phyloP scores from a whole-genome alignment of 352 stramenopile species.

The Pythium grandisporangium region DNA sequence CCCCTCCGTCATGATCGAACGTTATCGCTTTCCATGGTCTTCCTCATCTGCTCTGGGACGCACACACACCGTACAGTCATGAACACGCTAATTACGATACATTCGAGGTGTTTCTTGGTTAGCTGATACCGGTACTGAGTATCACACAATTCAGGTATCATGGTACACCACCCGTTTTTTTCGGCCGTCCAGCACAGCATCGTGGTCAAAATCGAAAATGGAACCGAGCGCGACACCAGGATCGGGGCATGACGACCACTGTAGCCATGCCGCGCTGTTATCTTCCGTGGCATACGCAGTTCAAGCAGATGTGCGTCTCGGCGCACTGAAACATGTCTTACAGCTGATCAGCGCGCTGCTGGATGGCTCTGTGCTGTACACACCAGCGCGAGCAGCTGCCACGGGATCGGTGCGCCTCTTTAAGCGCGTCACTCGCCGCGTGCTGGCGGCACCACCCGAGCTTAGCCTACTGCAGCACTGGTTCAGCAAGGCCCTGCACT shows the following conservation, averaged over 20 bases:
- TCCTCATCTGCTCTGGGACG: no score
- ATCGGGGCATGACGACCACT: neutral
- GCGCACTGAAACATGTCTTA: slow-evolving; percentile 5
- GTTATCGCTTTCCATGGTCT: neutral
- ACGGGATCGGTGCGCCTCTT: slow-evolving; percentile 4
- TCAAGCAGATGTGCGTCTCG: neutral
- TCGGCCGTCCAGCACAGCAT: neutral
- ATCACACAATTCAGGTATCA: neutral
- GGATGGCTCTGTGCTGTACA: slow-evolving; percentile 5
- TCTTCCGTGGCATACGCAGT: slow-evolving; percentile 3
- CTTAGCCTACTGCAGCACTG: slow-evolving; percentile 5
- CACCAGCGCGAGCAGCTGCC: slow-evolving; percentile 2
- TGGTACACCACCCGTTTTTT: no score
- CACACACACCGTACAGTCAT: no score
- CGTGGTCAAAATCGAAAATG: neutral
- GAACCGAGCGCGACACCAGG: neutral
- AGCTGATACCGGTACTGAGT: no score
- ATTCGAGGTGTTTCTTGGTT: neutral
- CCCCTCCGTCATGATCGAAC: neutral
- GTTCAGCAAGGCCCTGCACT: slow-evolving; percentile 5
- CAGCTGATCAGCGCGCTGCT: slow-evolving; percentile 3
- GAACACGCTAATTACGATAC: neutral
- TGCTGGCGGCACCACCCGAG: neutral
- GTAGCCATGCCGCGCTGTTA: no score
- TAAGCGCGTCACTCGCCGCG: slow-evolving; percentile 3